Conservation (phyloP, 768 basidiomycete species). For the Hortiboletus flavorubellus region DNA sequence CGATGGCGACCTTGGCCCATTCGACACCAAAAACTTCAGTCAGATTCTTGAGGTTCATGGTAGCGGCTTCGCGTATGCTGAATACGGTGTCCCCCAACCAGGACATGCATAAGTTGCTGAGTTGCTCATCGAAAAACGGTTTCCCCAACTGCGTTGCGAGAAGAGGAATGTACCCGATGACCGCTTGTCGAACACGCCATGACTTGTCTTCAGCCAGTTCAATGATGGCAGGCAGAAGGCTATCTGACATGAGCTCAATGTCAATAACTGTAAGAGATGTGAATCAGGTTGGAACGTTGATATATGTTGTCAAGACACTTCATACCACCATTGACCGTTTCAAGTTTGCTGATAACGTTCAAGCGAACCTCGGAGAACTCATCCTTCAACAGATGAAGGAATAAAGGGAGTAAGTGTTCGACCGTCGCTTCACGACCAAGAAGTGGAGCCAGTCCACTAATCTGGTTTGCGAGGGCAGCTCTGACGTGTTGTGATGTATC, state of each 20-base stretch:
- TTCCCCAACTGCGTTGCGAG: conserved; percentile 97
- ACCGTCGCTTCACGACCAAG: conserved; percentile 92
- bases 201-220: conserved; percentile 99
- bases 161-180: conserved; percentile 99
- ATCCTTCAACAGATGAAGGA: conserved; percentile 95
- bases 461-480: conserved; percentile 93
- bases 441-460: conserved; percentile 92
- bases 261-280: conserved; percentile 74
- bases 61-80: conserved; percentile 98
- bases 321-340: conserved; percentile 89
- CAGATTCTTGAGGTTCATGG: conserved; percentile 92
- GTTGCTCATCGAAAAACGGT: conserved; percentile 95
- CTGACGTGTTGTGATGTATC: conserved; percentile 97
- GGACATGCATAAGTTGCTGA: conserved; percentile 96
- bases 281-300: conserved; percentile 8
- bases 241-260: conserved; percentile 90
- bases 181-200: conserved; percentile 98
- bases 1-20: conserved; percentile 91
- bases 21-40: conserved; percentile 99
- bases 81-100: conserved; percentile 99
- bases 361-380: conserved; percentile 97
- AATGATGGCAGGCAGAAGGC: conserved; percentile 94
- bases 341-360: conserved; percentile 98
- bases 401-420: conserved; percentile 94
- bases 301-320: conserved; percentile 4